A percentile compares a stretch with the other conserved stretches of the same genome.
These are phyloP conservation scores for Stagonosporopsis vannaccii DNA, from an alignment of 2,329 filamentous ascomycete species.

Conservation along the genomic window DNA sequence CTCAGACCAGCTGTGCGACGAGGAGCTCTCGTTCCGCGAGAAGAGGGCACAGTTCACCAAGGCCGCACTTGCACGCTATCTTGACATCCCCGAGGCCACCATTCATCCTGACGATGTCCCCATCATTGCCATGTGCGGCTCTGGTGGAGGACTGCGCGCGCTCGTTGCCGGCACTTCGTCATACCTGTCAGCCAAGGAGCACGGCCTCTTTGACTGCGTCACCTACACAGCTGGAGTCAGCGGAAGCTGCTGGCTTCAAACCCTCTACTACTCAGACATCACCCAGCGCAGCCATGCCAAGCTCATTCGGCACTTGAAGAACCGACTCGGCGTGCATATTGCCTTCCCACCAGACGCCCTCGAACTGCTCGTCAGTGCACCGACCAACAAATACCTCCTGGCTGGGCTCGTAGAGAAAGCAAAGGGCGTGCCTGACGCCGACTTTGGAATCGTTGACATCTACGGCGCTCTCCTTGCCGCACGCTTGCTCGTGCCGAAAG, in stretches of 20 bases:
- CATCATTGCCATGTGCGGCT: slow-evolving; percentile 91
- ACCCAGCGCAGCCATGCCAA: slow-evolving; percentile 70
- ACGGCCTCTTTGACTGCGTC: slow-evolving; percentile 89
- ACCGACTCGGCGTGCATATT: slow-evolving; percentile 84
- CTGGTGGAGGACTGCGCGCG: slow-evolving; percentile 87
- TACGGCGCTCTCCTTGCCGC: slow-evolving; percentile 89
- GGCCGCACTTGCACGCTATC: slow-evolving; percentile 80
- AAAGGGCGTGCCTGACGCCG: slow-evolving; percentile 78
- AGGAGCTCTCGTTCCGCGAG: slow-evolving; percentile 78
- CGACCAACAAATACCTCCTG: slow-evolving; percentile 91
- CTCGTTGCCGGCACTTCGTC: slow-evolving; percentile 91
- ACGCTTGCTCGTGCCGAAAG: slow-evolving; percentile 83
- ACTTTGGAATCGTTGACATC: slow-evolving; percentile 90
- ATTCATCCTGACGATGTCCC: slow-evolving; percentile 95
- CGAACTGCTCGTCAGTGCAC: slow-evolving; percentile 80
- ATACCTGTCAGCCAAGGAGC: slow-evolving; percentile 81
- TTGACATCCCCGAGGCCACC: slow-evolving; percentile 77
- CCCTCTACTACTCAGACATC: slow-evolving; percentile 84
- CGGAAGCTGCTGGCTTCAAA: slow-evolving; percentile 94
- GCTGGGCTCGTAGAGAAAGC: slow-evolving; percentile 91
- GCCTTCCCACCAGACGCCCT: slow-evolving; percentile 89
- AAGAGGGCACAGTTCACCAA: slow-evolving; percentile 73
- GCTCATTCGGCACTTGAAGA: slow-evolving; percentile 85
- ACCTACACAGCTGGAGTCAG: slow-evolving; percentile 97
- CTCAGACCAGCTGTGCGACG: slow-evolving; percentile 79